A percentile compares a stretch with the other conserved stretches of the same genome.
Conservation (phyloP, 2,329 filamentous ascomycete species). For the Aphanoascus verrucosus region DNA sequence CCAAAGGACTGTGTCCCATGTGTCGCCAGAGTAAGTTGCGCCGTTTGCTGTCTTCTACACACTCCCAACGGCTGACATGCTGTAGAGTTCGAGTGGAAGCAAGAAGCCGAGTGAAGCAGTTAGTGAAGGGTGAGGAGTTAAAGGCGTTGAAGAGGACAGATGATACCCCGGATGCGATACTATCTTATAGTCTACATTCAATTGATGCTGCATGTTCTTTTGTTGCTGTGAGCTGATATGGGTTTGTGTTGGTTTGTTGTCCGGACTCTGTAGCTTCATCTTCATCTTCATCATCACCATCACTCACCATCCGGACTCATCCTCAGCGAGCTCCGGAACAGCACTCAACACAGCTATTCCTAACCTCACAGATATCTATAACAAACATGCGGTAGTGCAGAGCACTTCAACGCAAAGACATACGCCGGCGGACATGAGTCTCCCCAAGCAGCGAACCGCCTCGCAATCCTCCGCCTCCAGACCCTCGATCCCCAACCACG, state of each 20-base stretch:
- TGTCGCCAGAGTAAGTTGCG: conserved; percentile 69
- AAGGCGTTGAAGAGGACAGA: background rate
- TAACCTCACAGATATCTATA: background rate
- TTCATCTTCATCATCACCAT: background rate
- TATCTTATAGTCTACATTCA: background rate
- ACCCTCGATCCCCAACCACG: background rate
- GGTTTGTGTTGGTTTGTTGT: background rate
- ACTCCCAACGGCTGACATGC: conserved; percentile 9
- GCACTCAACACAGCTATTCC: background rate
- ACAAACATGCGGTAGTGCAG: background rate
- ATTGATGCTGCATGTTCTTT: background rate
- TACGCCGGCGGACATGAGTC: background rate
- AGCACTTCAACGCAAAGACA: background rate
- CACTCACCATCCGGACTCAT: background rate
- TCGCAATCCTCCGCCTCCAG: conserved; percentile 7
- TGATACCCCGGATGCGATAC: conserved; percentile 4
- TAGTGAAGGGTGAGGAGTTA: background rate
- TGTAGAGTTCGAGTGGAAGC: conserved; percentile 46
- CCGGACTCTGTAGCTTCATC: background rate
- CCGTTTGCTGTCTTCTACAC: background rate
- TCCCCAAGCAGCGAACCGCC: background rate
- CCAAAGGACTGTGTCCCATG: conserved; percentile 94
- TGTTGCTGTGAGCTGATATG: background rate
- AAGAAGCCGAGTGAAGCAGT: conserved; percentile 22
- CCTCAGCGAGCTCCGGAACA: background rate